phyloP scores from a whole-genome alignment of 768 basidiomycete species.

The Bullera alba region DNA sequence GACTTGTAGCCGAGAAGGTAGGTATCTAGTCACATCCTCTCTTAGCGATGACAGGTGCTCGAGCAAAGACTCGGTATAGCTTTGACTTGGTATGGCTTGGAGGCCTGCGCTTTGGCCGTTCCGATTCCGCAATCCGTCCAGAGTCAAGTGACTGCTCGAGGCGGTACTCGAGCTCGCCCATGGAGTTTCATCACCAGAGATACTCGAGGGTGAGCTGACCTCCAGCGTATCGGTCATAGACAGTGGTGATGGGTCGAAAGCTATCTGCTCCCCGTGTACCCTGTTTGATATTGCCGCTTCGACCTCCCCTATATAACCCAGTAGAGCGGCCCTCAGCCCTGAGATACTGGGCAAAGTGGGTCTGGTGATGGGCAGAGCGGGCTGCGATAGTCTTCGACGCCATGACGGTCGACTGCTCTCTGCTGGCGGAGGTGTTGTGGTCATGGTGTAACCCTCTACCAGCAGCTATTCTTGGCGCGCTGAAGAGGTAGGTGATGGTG shows the following conservation, averaged over 20 bases:
- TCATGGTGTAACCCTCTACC: too few species aligned
- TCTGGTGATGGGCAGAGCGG: constrained; percentile 15
- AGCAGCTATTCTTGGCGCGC: too few species aligned
- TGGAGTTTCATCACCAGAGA: background rate
- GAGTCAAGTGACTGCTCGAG: background rate
- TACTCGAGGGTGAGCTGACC: background rate
- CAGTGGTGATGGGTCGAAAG: background rate
- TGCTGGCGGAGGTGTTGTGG: too few species aligned
- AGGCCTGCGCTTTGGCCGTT: background rate
- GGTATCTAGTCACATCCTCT: constrained; percentile 31
- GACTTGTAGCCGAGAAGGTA: constrained; percentile 6
- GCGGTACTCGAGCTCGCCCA: background rate
- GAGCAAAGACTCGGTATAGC: constrained; percentile 8
- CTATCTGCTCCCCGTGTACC: constrained; percentile 3
- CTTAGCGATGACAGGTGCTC: constrained; percentile 27
- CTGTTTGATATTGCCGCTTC: constrained; percentile 30
- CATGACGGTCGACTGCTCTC: constrained; percentile 3
- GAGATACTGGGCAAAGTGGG: constrained; percentile 19
- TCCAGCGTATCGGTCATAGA: too few species aligned
- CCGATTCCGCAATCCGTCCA: background rate
- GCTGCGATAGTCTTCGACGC: constrained; percentile 20
- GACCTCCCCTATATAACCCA: constrained; percentile 42
- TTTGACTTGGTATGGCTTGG: background rate
- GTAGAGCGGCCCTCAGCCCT: constrained; percentile 32
- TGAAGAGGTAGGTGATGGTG: too few species aligned